Evolutionary conservation across 2,329 filamentous ascomycete genomes (phyloP), one percentile per base, ranked within the genome.

Genomic region (Paecilomyces fulvus): DNA sequence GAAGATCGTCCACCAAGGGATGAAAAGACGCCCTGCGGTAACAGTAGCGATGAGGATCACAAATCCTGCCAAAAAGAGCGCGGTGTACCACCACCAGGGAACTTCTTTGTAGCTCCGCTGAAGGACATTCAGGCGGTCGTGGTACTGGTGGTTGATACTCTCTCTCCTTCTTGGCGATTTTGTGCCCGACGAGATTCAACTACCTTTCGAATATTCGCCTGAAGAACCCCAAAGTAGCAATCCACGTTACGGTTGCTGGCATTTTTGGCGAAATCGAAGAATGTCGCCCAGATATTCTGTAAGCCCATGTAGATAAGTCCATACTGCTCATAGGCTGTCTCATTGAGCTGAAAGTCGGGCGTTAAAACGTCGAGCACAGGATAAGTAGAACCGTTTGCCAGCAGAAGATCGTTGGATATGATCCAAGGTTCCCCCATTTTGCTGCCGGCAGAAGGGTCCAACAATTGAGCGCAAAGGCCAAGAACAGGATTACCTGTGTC

Each of bases 201-300:
- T 21, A 80, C 72, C 61, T 80, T 81, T 4, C 58, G 59, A 21
- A 79, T 63, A 17, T 77, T 81, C 1, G 67, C 67, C 23, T 70
- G 0, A 72, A 61, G 48, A 72, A 81, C 0, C 82, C 80, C 56
- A 85, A 85, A 0, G 82, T 76, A 3, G 70, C 70, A 65, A 84
- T 81, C 82, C 83, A 85, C 5, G 79, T 78, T 51, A 84, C 73
- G 0, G 81, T 80, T 0, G 82, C 83, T 0, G 80, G 75, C 56
- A 83, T 80, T 8, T 8, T 81, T 79, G 5, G 83, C 81, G 56
- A 84, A 85, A 64, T 82, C 80, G 65, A 83, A 84, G 68, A 84
- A 84, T 59, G 81, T 81, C 3, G 69, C 67, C 82, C 82, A 85
- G 2, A 83, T 73, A 48, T 79, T 76, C 58, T 85, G 83, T 0